A percentile compares a stretch with the other conserved stretches of the same genome.
Evolutionary conservation across 2,329 filamentous ascomycete genomes (phyloP).

Genomic region (Harringtonia lauricola): DNA sequence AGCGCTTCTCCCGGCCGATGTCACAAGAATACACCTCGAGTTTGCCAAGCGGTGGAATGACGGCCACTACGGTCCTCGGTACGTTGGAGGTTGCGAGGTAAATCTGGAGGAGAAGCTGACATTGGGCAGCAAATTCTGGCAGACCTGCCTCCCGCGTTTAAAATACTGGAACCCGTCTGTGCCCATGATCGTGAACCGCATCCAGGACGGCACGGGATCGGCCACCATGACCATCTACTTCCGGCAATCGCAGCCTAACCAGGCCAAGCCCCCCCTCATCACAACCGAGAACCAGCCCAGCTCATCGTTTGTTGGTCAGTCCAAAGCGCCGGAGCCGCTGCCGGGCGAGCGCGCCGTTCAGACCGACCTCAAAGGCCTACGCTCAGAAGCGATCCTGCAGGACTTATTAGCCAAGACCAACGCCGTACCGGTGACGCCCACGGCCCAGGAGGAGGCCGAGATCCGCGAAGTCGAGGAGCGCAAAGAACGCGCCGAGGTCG

Average conservation of each 20-base stretch:
- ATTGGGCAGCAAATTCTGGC: constrained; percentile 71
- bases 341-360: constrained; percentile 38
- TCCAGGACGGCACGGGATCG: constrained; percentile 39
- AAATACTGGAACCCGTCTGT: constrained; percentile 91
- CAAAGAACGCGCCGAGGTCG: constrained; percentile 35
- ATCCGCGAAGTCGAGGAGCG: constrained; percentile 46
- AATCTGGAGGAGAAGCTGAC: not conserved
- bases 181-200: constrained; percentile 71
- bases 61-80: constrained; percentile 67
- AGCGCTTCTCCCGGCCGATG: constrained; percentile 63
- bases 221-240: constrained; percentile 58
- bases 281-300: constrained; percentile 26
- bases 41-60: constrained; percentile 51
- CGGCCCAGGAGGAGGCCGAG: constrained; percentile 51
- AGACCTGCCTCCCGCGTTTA: constrained; percentile 66
- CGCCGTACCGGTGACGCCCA: constrained; percentile 44
- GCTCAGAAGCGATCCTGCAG: constrained; percentile 50
- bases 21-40: constrained; percentile 65
- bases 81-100: constrained; percentile 8
- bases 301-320: constrained; percentile 36
- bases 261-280: constrained; percentile 6
- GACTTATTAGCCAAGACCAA: constrained; percentile 52
- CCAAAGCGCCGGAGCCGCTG: constrained; percentile 36
- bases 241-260: constrained; percentile 23
- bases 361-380: constrained; percentile 54